Evolutionary conservation across 495 filamentous ascomycete species (phyloP), one percentile per base, ranked within the genome.

Genomic region (Hyaloscypha bicolor): DNA sequence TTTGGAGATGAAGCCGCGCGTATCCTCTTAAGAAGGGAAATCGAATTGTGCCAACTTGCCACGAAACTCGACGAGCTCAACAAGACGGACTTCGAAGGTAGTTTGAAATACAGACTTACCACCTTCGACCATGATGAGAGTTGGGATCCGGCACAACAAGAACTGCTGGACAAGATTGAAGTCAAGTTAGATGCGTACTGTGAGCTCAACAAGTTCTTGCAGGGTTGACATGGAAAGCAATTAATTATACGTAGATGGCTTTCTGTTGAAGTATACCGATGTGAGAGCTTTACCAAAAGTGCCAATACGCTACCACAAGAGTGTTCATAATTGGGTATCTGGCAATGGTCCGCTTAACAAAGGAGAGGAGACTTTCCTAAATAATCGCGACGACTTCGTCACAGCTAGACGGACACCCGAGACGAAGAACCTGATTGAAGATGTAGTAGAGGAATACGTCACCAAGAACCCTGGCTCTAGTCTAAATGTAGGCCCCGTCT

Each of bases 21-120:
- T 45, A 60, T 80, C 6, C 65, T 81, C 2, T 62, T 81, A 0
- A 62, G 76, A 56, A 74, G 74, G 31, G 74, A 79, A 48, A 74
- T 76, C 48, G 76, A 78, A 61, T 57, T 81, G 2, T 58, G 48
- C 9, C 52, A 56, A 4, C 63, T 76, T 8, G 74, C 77, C 56
- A 62, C 72, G 6, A 62, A 75, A 62, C 61, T 68, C 37, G 53
- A 65, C 56, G 42, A 55, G 22, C 57, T 66, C 25, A 45, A 66
- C 22, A 45, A 30, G 31, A 35, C 25, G 9, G 64, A 66, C 32
- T 22, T 9, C 11, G 57, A 66, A 19, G 30, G 22, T 6, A 37
- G 2, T 5, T 22, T 57, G 21, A 39, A 57, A 4, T 64, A 16
- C 4, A 35, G 62, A 16, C 33, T 64, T 22, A 16, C 11, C 5